phyloP scores from a whole-genome alignment of 495 filamentous ascomycete genomes.

The Letharia lupina region DNA sequence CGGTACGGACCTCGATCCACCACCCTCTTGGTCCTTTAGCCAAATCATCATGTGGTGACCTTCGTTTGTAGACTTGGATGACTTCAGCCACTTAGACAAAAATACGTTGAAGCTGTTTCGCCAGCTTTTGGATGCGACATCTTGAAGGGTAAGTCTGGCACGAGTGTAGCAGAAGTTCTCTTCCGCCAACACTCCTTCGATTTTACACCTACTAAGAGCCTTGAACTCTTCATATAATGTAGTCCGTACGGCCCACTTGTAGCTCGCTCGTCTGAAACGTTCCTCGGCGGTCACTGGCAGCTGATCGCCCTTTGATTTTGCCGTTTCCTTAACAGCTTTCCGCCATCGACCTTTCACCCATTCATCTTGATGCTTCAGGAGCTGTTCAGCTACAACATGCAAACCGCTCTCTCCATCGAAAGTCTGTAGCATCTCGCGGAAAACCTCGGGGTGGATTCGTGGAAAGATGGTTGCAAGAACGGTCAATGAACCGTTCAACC shows the following conservation, averaged over 20 bases:
- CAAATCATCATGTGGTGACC: slow-evolving; percentile 58
- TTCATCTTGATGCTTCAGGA: slow-evolving; percentile 66
- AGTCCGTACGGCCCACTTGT: slow-evolving; percentile 61
- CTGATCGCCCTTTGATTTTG: slow-evolving; percentile 9
- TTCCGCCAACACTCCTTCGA: slow-evolving; percentile 85
- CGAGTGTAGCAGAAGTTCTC: slow-evolving; percentile 77
- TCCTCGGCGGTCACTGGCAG: slow-evolving; percentile 53
- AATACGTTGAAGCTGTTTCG: slow-evolving; percentile 69
- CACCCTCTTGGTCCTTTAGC: slow-evolving; percentile 38
- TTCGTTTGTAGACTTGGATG: slow-evolving; percentile 48
- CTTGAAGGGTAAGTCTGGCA: slow-evolving; percentile 64
- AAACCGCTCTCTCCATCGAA: slow-evolving; percentile 77
- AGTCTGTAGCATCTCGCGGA: slow-evolving; percentile 75
- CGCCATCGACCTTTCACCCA: slow-evolving; percentile 71
- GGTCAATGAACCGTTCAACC: slow-evolving; percentile 67
- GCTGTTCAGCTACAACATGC: slow-evolving; percentile 73
- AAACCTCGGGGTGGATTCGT: slow-evolving; percentile 80
- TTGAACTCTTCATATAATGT: slow-evolving; percentile 71
- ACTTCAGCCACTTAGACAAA: slow-evolving; percentile 55
- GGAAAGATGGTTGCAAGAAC: slow-evolving; percentile 73
- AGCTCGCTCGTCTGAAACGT: slow-evolving; percentile 61
- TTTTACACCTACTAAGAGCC: slow-evolving; percentile 64
- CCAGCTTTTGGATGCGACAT: slow-evolving; percentile 77
- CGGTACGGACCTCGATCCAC: slow-evolving; percentile 41
- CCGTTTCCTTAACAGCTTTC: slow-evolving; percentile 30